Percentiles rank a stretch among this genome's conserved stretches.
These are phyloP conservation scores for Sporisorium exsertum DNA, from an alignment of 1,284 basidiomycete genomes.

Conservation along the genomic window DNA sequence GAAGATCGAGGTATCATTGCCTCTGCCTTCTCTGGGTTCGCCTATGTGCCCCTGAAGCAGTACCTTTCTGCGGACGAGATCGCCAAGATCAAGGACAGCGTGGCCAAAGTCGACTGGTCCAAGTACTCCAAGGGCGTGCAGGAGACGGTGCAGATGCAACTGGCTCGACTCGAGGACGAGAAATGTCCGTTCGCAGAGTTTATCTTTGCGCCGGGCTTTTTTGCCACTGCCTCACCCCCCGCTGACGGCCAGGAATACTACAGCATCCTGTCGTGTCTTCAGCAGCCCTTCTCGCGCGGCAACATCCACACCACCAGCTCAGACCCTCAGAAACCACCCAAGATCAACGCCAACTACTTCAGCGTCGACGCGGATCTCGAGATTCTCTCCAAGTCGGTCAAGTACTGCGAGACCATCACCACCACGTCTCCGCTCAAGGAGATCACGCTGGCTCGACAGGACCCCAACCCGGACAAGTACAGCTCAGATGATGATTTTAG, in stretches of 20 bases:
- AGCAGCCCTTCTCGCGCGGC: conserved; percentile 58
- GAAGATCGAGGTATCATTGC: conserved; percentile 58
- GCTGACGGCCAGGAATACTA: conserved; percentile 54
- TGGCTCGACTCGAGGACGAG: conserved; percentile 46
- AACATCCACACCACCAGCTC: conserved; percentile 46
- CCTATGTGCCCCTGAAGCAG: conserved; percentile 50
- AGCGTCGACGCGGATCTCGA: conserved; percentile 56
- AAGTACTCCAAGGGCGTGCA: conserved; percentile 47
- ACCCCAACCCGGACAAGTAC: conserved; percentile 48
- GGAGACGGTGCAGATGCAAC: conserved; percentile 50
- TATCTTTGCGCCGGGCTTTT: conserved; percentile 64
- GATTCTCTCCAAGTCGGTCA: conserved; percentile 54
- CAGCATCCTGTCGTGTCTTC: conserved; percentile 48
- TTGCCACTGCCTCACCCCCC: conserved; percentile 49
- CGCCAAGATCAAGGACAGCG: conserved; percentile 39
- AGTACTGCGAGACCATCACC: conserved; percentile 50
- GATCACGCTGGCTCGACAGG: conserved; percentile 39
- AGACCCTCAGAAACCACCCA: conserved; percentile 35
- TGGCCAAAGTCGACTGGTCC: conserved; percentile 36
- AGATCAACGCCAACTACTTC: conserved; percentile 57
- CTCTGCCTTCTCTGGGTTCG: conserved; percentile 55
- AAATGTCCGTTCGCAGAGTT: conserved; percentile 47
- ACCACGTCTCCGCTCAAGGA: conserved; percentile 35
- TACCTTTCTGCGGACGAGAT: conserved; percentile 48
- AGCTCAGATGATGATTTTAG: conserved; percentile 36